phyloP scores from a whole-genome alignment of 2,329 filamentous ascomycete genomes.

The Zymoseptoria passerinii region DNA sequence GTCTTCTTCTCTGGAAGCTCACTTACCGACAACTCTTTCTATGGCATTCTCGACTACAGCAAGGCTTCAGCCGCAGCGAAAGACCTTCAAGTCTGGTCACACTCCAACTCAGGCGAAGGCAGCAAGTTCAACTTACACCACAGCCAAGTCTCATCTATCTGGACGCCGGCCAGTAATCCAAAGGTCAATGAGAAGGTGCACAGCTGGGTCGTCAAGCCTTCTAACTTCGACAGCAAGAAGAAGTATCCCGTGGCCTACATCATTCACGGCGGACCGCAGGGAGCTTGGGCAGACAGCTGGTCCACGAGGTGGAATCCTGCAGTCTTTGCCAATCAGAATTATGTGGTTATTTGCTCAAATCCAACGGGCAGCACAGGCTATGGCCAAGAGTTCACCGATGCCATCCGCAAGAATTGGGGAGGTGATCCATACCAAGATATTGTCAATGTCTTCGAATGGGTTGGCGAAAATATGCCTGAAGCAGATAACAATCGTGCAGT shows the following conservation, averaged over 20 bases:
- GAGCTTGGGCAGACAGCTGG: slow-evolving; percentile 25
- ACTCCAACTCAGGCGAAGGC: slow-evolving; percentile 57
- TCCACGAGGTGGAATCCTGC: slow-evolving; percentile 26
- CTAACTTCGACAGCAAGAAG: slow-evolving; percentile 21
- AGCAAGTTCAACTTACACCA: slow-evolving; percentile 55
- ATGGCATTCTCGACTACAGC: slow-evolving; percentile 52
- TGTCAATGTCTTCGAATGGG: slow-evolving; percentile 66
- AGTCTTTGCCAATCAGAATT: slow-evolving; percentile 28
- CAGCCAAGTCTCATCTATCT: slow-evolving; percentile 58
- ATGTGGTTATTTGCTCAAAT: slow-evolving; percentile 25
- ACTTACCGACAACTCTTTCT: slow-evolving; percentile 63
- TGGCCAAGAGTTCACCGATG: slow-evolving; percentile 32
- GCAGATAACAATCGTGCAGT: slow-evolving; percentile 64
- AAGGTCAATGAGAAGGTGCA: slow-evolving; percentile 47
- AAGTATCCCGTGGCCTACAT: slow-evolving; percentile 27
- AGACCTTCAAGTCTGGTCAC: slow-evolving; percentile 22
- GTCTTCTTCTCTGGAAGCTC: slow-evolving; percentile 62
- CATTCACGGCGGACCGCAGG: slow-evolving; percentile 28
- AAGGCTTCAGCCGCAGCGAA: slow-evolving; percentile 29
- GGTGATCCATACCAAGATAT: slow-evolving; percentile 77
- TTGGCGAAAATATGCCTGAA: slow-evolving; percentile 56
- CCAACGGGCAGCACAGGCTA: slow-evolving; percentile 26
- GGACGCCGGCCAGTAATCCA: slow-evolving; percentile 55
- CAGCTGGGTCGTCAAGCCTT: slow-evolving; percentile 43
- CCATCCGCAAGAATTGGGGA: slow-evolving; percentile 75